Conservation (phyloP, 176 grass and related monocot genomes). For the Cenchrus purpureus region DNA sequence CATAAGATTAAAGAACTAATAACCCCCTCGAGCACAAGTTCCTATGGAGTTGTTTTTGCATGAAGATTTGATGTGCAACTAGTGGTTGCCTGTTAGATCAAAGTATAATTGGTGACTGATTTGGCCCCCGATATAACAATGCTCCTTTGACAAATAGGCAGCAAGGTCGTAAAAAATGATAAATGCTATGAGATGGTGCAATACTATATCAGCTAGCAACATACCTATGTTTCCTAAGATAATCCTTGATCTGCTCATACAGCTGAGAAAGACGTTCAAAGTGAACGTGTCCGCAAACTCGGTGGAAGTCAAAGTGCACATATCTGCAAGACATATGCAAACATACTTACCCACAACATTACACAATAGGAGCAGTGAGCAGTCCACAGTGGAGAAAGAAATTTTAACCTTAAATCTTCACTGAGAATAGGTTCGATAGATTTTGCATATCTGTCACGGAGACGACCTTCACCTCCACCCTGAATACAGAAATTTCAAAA, state of each 20-base stretch:
- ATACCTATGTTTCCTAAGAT: constrained; percentile 85
- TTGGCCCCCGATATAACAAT: neutral
- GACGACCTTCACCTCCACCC: constrained; percentile 87
- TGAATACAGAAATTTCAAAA: constrained; percentile 46
- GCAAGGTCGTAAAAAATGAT: constrained; percentile 21
- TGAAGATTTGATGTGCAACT: neutral
- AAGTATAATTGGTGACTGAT: neutral
- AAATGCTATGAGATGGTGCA: neutral
- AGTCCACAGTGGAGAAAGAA: constrained; percentile 35
- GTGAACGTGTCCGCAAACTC: constrained; percentile 89
- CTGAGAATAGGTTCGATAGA: constrained; percentile 77
- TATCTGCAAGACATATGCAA: constrained; percentile 66
- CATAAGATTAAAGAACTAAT: constrained; percentile 9
- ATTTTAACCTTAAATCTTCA: constrained; percentile 78
- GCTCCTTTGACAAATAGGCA: neutral
- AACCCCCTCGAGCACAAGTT: neutral
- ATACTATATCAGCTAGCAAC: constrained; percentile 27
- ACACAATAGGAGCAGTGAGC: constrained; percentile 12
- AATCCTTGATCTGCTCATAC: constrained; percentile 85
- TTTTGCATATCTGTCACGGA: constrained; percentile 78
- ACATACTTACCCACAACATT: constrained; percentile 27
- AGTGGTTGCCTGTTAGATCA: neutral
- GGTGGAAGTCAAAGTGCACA: constrained; percentile 95
- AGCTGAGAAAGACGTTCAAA: constrained; percentile 95
- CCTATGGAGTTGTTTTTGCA: neutral